Conservation (phyloP, 2,329 filamentous ascomycete genomes). For the Ciborinia camelliae region DNA sequence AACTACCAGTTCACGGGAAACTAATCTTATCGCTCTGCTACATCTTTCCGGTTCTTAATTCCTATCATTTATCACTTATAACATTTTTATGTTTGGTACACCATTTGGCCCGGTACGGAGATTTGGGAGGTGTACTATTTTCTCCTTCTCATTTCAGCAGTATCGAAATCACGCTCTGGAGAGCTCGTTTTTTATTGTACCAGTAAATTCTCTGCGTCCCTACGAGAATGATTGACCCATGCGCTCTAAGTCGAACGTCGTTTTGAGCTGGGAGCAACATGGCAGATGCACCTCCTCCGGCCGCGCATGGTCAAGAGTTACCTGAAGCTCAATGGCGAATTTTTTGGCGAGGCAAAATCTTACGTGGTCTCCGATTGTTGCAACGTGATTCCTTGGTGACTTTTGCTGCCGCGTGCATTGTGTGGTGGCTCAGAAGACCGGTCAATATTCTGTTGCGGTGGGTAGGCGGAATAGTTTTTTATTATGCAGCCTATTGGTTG, state of each 20-base stretch:
- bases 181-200: too few relatives aligned
- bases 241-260: not conserved
- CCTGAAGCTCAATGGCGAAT: not conserved
- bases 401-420: not conserved
- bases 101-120: not conserved
- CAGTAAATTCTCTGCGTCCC: not conserved
- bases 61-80: not conserved
- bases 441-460: not conserved
- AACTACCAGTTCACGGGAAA: not conserved
- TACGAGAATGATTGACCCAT: not conserved
- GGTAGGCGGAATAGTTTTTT: slow-evolving; percentile 7
- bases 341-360: not conserved
- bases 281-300: not conserved
- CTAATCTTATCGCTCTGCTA: not conserved
- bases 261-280: not conserved
- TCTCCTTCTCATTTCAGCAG: not conserved
- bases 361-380: not conserved
- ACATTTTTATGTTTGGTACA: not conserved
- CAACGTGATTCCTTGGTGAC: not conserved
- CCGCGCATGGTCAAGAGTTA: too few relatives aligned
- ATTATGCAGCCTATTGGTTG: slow-evolving; percentile 7
- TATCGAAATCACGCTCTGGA: not conserved
- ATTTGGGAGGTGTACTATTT: not conserved
- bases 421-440: not conserved
- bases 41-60: not conserved